These are phyloP conservation scores for Solanum pennellii DNA, from an alignment of 257 asterid genomes.

Conservation along the genomic window DNA sequence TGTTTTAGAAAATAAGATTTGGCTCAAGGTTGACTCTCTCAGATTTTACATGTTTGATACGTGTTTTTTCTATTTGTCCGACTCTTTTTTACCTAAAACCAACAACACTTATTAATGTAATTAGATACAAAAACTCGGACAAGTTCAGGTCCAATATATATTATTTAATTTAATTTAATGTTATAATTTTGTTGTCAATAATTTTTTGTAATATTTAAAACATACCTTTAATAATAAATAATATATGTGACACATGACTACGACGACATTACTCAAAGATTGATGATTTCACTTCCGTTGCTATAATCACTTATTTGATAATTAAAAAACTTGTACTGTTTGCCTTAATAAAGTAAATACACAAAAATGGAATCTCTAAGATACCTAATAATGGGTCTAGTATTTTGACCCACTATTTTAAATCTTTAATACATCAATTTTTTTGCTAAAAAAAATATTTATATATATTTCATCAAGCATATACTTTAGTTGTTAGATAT, in stretches of 20 bases:
- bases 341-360: background rate
- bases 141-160: no score
- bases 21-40: background rate
- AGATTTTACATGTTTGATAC: background rate
- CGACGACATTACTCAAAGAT: background rate
- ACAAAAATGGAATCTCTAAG: background rate
- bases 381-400: background rate
- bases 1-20: background rate
- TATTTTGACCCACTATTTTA: background rate
- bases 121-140: no score
- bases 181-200: no score
- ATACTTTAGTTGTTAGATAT: no score
- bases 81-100: no score
- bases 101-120: no score
- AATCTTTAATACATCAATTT: background rate
- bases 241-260: background rate
- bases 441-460: background rate
- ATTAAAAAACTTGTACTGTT: background rate
- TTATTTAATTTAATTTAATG: no score
- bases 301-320: no score
- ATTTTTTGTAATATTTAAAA: no score
- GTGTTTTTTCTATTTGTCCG: no score
- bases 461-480: background rate
- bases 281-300: background rate
- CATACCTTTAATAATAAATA: no score